These are phyloP conservation scores for Apiospora arundinis DNA, from an alignment of 2,329 filamentous ascomycete species.

Conservation along the genomic window DNA sequence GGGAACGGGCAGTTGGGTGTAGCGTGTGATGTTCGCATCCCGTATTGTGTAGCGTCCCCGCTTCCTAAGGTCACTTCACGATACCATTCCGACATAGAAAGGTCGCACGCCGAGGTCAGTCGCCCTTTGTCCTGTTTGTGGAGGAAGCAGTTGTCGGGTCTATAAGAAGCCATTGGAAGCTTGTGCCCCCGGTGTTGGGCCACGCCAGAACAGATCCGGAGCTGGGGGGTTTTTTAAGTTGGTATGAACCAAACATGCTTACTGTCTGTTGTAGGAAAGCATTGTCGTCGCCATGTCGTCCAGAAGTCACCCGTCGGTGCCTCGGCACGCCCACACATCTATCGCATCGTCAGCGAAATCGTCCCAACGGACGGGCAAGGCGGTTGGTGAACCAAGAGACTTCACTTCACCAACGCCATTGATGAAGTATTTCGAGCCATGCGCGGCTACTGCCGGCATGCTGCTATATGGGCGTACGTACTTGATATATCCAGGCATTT, in stretches of 20 bases:
- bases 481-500: background rate
- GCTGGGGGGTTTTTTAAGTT: background rate
- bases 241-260: constrained; percentile 30
- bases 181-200: constrained; percentile 19
- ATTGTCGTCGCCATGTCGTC: constrained; percentile 62
- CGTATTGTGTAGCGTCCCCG: constrained; percentile 49
- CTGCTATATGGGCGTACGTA: constrained; percentile 76
- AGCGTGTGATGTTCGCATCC: constrained; percentile 50
- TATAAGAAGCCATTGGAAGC: constrained; percentile 23
- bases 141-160: constrained; percentile 1
- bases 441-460: constrained; percentile 88
- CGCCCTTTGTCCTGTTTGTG: constrained; percentile 18
- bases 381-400: constrained; percentile 53
- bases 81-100: constrained; percentile 39
- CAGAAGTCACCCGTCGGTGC: constrained; percentile 51
- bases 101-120: constrained; percentile 41
- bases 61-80: constrained; percentile 47
- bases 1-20: constrained; percentile 47
- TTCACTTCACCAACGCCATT: constrained; percentile 57
- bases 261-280: constrained; percentile 34
- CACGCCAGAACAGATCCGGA: background rate
- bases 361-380: constrained; percentile 50
- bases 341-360: constrained; percentile 61
- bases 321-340: constrained; percentile 65
- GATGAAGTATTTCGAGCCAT: constrained; percentile 76